Percentiles rank a stretch among this genome's conserved stretches.
Conservation (phyloP, 2,329 filamentous ascomycete species). For the Ophiostoma piceae region DNA sequence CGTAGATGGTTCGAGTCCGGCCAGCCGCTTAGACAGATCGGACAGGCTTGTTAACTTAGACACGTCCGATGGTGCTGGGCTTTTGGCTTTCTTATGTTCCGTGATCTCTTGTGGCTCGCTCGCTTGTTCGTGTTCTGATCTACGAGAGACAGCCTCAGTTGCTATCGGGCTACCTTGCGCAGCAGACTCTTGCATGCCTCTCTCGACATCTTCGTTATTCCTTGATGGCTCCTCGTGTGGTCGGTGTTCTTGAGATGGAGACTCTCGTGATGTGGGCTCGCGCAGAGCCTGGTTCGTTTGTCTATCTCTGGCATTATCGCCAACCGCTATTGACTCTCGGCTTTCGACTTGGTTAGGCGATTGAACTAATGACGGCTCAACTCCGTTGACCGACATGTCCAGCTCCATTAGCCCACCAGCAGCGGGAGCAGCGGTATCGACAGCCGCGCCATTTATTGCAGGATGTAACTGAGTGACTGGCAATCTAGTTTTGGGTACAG, state of each 20-base stretch:
- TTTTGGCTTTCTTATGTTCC: not conserved
- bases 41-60: constrained; percentile 3
- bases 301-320: not conserved
- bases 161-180: not conserved
- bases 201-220: not conserved
- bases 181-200: not conserved
- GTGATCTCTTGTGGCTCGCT: not conserved
- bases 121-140: not conserved
- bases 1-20: not conserved
- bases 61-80: not conserved
- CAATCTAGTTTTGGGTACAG: not conserved
- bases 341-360: not conserved
- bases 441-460: not conserved
- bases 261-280: not conserved
- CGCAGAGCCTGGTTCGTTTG: not conserved
- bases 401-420: not conserved
- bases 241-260: not conserved
- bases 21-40: not conserved
- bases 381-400: not conserved
- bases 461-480: not conserved
- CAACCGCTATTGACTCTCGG: not conserved
- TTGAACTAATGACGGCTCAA: not conserved
- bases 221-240: not conserved
- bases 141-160: not conserved
- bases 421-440: not conserved